A percentile compares a stretch with the other conserved stretches of the same genome.
Evolutionary conservation across 192 early-diverging fungal species (phyloP).

Genomic region (Umbelopsis sp.): DNA sequence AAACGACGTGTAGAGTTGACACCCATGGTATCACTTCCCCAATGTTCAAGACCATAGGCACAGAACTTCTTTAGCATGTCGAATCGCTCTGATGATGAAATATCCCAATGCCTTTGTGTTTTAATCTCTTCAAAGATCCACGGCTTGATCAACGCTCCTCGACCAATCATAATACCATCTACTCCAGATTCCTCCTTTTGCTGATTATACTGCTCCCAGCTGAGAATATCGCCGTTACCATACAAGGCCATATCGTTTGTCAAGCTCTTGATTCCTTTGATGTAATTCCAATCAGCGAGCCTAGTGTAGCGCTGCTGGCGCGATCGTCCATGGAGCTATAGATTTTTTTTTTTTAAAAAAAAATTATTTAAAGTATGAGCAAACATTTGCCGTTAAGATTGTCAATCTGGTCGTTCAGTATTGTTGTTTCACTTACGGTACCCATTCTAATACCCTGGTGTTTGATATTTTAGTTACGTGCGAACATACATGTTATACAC

Average conservation of each 20-base stretch:
- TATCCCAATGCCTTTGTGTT: conserved; percentile 86
- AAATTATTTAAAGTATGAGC: background rate
- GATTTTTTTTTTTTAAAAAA: background rate
- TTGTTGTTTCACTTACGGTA: conserved; percentile 44
- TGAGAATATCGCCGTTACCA: conserved; percentile 86
- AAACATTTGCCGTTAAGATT: background rate
- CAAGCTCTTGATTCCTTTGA: conserved; percentile 56
- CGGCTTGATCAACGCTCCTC: conserved; percentile 90
- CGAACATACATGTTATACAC: background rate
- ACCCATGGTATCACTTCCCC: conserved; percentile 89
- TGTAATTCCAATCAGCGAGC: conserved; percentile 92
- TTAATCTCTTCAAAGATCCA: conserved; percentile 97
- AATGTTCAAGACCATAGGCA: conserved; percentile 90
- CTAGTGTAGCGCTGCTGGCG: conserved; percentile 92
- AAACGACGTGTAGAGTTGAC: conserved; percentile 82
- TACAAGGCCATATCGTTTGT: conserved; percentile 58
- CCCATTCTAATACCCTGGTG: conserved; percentile 55
- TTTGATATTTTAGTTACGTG: background rate
- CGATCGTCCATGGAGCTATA: conserved; percentile 84
- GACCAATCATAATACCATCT: conserved; percentile 91
- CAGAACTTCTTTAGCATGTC: conserved; percentile 86
- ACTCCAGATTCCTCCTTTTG: conserved; percentile 63
- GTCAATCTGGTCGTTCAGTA: background rate
- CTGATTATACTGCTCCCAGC: conserved; percentile 81
- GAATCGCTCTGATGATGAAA: conserved; percentile 84